Evolutionary conservation across 805 yeast genomes (phyloP).

Genomic region (Peterozyma toletana): DNA sequence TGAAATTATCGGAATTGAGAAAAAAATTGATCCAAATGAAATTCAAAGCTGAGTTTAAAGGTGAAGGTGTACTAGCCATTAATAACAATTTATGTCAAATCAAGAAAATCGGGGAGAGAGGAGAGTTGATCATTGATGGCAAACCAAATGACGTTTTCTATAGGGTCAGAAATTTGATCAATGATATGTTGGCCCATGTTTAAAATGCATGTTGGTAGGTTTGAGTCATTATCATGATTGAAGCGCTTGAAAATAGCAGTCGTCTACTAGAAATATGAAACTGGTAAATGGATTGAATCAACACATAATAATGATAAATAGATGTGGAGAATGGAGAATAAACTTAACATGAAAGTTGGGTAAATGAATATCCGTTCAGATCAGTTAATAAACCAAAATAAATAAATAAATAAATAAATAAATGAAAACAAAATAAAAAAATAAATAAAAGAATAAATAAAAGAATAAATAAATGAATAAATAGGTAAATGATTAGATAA

Average conservation of each 20-base stretch:
- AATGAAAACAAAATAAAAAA: slow-evolving; percentile 8
- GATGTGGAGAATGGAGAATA: too few species aligned
- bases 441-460: background rate
- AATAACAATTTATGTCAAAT: slow-evolving; percentile 64
- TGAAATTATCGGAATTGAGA: slow-evolving; percentile 74
- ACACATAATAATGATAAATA: slow-evolving; percentile 1
- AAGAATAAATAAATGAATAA: background rate
- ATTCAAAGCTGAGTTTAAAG: slow-evolving; percentile 78
- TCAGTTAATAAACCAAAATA: background rate
- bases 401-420: background rate
- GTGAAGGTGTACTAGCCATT: slow-evolving; percentile 88
- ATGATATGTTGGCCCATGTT: slow-evolving; percentile 70
- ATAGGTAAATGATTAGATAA: background rate
- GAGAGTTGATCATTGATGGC: slow-evolving; percentile 84
- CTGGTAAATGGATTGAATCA: background rate
- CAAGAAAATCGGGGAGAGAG: slow-evolving; percentile 63
- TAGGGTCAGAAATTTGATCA: slow-evolving; percentile 63
- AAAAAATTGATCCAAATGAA: slow-evolving; percentile 50
- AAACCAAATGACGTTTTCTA: slow-evolving; percentile 68
- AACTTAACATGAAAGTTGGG: too few species aligned
- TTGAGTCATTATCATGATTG: too few species aligned
- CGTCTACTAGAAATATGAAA: background rate
- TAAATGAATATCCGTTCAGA: too few species aligned
- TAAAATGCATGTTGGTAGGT: slow-evolving; percentile 16
- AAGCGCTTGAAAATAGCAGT: background rate